Percentiles rank a stretch among this genome's conserved stretches.
These are phyloP conservation scores for Aspergillus saccharolyticus DNA, from an alignment of 495 filamentous ascomycete species.

Conservation along the genomic window DNA sequence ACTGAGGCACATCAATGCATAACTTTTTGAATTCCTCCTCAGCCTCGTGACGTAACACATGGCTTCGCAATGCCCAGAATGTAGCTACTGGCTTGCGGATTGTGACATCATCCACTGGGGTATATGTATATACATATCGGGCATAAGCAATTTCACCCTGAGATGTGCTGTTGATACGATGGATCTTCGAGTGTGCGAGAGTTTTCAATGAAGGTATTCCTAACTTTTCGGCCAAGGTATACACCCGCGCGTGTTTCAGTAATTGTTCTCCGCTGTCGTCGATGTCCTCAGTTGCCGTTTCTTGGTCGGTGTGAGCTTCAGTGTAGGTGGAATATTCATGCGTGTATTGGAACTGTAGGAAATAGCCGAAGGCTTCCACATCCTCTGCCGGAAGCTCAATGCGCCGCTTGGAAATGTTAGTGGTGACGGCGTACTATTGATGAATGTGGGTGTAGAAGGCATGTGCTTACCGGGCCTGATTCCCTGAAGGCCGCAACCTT, in stretches of 20 bases:
- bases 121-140: slow-evolving; percentile 81
- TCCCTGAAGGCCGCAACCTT: slow-evolving; percentile 53
- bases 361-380: slow-evolving; percentile 76
- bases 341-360: slow-evolving; percentile 90
- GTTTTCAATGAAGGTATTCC: slow-evolving; percentile 65
- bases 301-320: slow-evolving; percentile 37
- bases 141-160: slow-evolving; percentile 87
- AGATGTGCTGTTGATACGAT: slow-evolving; percentile 77
- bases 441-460: not conserved
- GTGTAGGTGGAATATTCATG: slow-evolving; percentile 78
- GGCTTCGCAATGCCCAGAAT: slow-evolving; percentile 81
- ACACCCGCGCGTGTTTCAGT: slow-evolving; percentile 79
- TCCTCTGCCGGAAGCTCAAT: slow-evolving; percentile 68
- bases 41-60: slow-evolving; percentile 76
- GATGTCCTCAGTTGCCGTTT: slow-evolving; percentile 56
- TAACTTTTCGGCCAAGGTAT: slow-evolving; percentile 82
- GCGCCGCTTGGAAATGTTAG: slow-evolving; percentile 41
- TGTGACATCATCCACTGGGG: slow-evolving; percentile 57
- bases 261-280: slow-evolving; percentile 73
- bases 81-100: slow-evolving; percentile 81
- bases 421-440: not conserved
- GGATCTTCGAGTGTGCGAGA: slow-evolving; percentile 82
- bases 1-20: slow-evolving; percentile 85
- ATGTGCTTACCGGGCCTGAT: slow-evolving; percentile 23
- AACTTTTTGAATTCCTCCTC: slow-evolving; percentile 74